Evolutionary conservation across 169 alveolate species (phyloP), one percentile per base, ranked within the genome.

Genomic region (Eimeria necatrix): DNA sequence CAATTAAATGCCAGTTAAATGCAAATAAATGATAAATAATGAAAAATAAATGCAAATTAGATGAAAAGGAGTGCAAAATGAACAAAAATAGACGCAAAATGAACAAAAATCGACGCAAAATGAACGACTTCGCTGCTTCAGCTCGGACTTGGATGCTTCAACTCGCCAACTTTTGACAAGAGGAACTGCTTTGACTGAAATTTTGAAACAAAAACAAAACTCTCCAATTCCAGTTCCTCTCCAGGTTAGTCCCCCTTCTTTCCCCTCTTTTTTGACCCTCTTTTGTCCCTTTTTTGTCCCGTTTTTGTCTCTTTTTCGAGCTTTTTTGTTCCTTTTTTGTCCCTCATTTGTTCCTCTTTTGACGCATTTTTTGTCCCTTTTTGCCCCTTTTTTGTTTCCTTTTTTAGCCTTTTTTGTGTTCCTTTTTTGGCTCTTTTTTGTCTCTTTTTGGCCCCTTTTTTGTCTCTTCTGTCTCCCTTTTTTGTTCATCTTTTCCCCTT

Each of bases 61-160:
- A 32, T n/a, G n/a, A n/a, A n/a, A n/a, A n/a, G n/a, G n/a, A n/a
- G n/a, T 32, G 41, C 41, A 32, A 32, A 32, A n/a, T n/a, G n/a
- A n/a, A n/a, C n/a, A n/a, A n/a, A n/a, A 32, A 32, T 32, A 32
- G 41, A 32, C 2, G 41, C 41, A 32, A 32, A 32, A 32, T 32
- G 3, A 2, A 32, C 2, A 2, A 32, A 32, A 32, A 32, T 32
- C 41, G 41, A 32, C 2, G 41, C 0, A 32, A 32, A 32, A 32
- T 32, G 41, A 2, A 32, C 2, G 41, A 32, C 4, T 61, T 86
- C 26, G 3, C 4, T 22, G 0, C 26, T 2, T n/a, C 68, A 88
- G 96, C 46, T 98, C 99, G 22, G 99, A 98, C 95, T 95, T 99
- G 93, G 99, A 98, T 94, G 99, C 99, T 59, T 93, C 99, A 49